Evolutionary conservation across 2,329 filamentous ascomycete genomes (phyloP), one percentile per base, ranked within the genome.

Genomic region (Monosporascus sp.): DNA sequence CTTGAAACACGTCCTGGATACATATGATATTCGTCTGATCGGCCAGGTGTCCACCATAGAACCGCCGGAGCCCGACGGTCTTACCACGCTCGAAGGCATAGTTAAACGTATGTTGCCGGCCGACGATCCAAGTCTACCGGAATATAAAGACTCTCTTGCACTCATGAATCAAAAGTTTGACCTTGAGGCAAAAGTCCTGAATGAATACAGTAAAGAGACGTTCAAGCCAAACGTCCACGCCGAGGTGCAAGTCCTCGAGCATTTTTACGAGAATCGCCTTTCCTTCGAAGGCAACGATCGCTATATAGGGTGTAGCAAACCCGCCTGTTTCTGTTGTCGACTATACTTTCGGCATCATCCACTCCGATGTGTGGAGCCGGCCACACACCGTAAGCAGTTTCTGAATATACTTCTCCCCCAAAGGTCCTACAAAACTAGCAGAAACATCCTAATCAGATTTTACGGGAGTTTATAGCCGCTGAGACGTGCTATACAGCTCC

Each of bases 261-360:
- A 75, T 49, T 80, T 80, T 55, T 62, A 71, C 54, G 49, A 56
- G 5, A 58, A 58, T 0, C 37, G 57, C 0, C 58, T 72, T 1
- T 24, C 17, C 0, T 80, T 76, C 55, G 64, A 67, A 3, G 65
- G 62, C 2, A 51, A 63, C 5, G 76, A 80, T 52, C 62, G 63
- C 3, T 80, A 72, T 56, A 72, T 82, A 14, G 77, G 72, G 3
- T 77, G 72, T 53, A 82, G 77, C 59, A 82, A 81, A 60, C 70
- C 71, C 0, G 72, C 79, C 3, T 82, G 78, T 51, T 74, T 75
- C 53, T 76, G 73, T 49, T 82, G 77, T 59, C 65, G 65, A 39
- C 62, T 75, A 2, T 79, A 78, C 54, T 71, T 79, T 25, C 60
- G 55, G 8, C 48, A 71, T 14, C 74, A 79, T 48, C 71, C 71